A percentile compares a stretch with the other conserved stretches of the same genome.
Conservation (phyloP, 2,329 filamentous ascomycete genomes). For the Atkinsonella texensis region DNA sequence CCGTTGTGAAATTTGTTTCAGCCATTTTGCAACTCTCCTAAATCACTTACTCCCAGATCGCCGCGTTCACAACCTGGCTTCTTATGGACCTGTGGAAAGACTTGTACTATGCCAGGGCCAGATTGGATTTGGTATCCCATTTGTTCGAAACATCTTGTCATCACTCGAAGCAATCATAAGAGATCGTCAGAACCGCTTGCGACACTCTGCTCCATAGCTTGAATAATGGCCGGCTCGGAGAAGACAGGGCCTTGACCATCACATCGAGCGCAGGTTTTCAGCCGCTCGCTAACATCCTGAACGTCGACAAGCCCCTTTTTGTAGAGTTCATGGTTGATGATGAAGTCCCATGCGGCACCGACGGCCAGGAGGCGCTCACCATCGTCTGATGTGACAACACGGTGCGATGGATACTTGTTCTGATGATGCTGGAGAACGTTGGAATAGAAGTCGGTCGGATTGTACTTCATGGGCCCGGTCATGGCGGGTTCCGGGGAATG, state of each 20-base stretch:
- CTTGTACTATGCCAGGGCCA: no score
- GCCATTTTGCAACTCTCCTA: no score
- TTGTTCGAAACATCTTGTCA: background rate
- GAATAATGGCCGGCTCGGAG: conserved; percentile 59
- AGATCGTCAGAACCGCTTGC: conserved; percentile 70
- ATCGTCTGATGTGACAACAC: conserved; percentile 52
- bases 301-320: conserved; percentile 71
- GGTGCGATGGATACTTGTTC: conserved; percentile 54
- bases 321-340: conserved; percentile 69
- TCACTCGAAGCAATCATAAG: conserved; percentile 13
- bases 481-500: conserved; percentile 36
- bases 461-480: conserved; percentile 59
- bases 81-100: no score
- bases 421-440: conserved; percentile 48
- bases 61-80: no score
- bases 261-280: conserved; percentile 66
- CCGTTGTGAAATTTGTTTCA: no score
- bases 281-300: conserved; percentile 62
- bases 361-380: conserved; percentile 62
- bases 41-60: no score
- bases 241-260: conserved; percentile 86
- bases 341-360: conserved; percentile 79
- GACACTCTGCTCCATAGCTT: conserved; percentile 68
- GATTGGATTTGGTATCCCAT: background rate
- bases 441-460: conserved; percentile 59